phyloP scores from a whole-genome alignment of 306 rosid genomes.

The Rosa rugosa region DNA sequence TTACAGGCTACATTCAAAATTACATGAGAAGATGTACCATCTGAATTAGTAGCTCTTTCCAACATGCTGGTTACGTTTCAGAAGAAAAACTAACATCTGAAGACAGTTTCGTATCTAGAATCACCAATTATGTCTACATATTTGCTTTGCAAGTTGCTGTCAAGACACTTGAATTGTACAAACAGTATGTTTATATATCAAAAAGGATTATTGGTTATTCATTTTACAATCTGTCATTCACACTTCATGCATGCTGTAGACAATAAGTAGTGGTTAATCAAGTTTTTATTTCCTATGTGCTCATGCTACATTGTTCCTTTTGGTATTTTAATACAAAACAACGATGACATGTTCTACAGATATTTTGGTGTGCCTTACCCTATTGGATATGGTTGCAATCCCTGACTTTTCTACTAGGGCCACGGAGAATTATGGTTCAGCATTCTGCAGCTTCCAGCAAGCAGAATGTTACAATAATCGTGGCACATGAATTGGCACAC shows the following conservation, averaged over 20 bases:
- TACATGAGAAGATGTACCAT: constrained; percentile 81
- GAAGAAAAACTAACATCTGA: constrained; percentile 63
- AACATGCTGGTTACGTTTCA: constrained; percentile 67
- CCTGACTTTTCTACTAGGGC: too few species aligned
- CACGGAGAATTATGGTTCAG: too few species aligned
- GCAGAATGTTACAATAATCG: too few species aligned
- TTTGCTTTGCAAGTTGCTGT: constrained; percentile 85
- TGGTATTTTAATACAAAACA: constrained; percentile 12
- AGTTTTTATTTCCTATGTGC: not conserved
- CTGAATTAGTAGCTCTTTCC: constrained; percentile 75
- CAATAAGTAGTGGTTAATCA: not conserved
- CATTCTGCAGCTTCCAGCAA: too few species aligned
- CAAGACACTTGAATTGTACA: constrained; percentile 66
- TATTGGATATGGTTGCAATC: too few species aligned
- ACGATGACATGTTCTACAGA: constrained; percentile 45
- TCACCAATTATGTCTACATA: too few species aligned
- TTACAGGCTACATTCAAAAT: constrained; percentile 88
- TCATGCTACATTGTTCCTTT: constrained; percentile 19
- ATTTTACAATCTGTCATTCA: not conserved
- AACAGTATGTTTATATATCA: constrained; percentile 54
- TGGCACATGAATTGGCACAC: too few species aligned
- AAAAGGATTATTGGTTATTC: constrained; percentile 1
- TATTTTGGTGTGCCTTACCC: constrained; percentile 86
- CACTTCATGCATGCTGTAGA: constrained; percentile 3
- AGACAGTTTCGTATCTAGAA: constrained; percentile 73